Conservation (phyloP, 2,329 filamentous ascomycete genomes). For the Fusarium newnesense region DNA sequence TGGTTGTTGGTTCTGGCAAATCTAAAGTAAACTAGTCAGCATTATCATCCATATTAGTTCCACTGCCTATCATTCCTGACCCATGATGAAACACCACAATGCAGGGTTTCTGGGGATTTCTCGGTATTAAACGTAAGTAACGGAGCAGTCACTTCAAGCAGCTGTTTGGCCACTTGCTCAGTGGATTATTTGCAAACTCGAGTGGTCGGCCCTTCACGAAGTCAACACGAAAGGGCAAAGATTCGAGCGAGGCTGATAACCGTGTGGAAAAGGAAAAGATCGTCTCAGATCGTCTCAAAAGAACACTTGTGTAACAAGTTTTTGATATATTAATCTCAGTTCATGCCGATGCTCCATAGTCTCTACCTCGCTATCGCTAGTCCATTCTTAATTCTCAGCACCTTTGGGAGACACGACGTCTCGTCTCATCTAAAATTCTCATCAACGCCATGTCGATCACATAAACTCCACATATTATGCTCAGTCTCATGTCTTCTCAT, state of each 20-base stretch:
- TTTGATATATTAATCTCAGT: not conserved
- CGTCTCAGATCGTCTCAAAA: not conserved
- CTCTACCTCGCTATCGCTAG: not conserved
- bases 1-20: constrained; percentile 11
- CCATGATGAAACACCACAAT: constrained; percentile 9
- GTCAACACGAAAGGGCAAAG: not conserved
- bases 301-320: not conserved
- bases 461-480: constrained; percentile 33
- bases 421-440: constrained; percentile 6
- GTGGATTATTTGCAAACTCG: not conserved
- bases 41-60: constrained; percentile 13
- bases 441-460: constrained; percentile 31
- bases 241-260: not conserved
- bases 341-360: not conserved
- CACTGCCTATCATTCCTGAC: not conserved
- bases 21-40: not conserved
- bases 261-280: too few relatives aligned
- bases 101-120: not conserved
- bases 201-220: not conserved
- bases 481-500: constrained; percentile 8
- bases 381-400: constrained; percentile 14
- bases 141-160: not conserved
- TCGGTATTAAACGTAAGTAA: constrained; percentile 1
- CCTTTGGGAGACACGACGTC: not conserved
- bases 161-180: not conserved